Evolutionary conservation across 2,329 filamentous ascomycete species (phyloP).

Genomic region (Chrysosphaeria jannelii): DNA sequence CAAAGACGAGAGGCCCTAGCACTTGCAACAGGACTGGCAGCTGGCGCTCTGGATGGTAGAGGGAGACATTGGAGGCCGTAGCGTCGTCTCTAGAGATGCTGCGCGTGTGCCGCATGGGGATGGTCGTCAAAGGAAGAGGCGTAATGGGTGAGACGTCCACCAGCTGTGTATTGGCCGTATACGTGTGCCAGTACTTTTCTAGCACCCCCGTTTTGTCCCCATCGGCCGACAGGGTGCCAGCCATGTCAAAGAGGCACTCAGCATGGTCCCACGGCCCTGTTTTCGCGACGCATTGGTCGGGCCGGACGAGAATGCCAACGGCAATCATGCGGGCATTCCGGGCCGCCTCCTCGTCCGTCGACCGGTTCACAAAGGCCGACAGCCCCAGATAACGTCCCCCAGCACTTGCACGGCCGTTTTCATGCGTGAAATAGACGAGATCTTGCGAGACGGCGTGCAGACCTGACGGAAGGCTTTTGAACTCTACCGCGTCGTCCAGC

Average conservation of each 20-base stretch:
- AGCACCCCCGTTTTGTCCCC: conserved; percentile 30
- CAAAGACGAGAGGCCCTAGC: conserved; percentile 79
- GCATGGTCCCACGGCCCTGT: conserved; percentile 79
- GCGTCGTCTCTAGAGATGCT: no score
- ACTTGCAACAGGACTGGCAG: conserved; percentile 54
- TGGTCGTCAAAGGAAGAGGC: no score
- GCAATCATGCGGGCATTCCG: conserved; percentile 82
- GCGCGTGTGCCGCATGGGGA: no score
- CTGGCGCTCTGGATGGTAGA: no score
- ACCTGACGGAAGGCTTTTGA: conserved; percentile 83
- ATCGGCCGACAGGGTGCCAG: conserved; percentile 36
- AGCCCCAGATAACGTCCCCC: conserved; percentile 39
- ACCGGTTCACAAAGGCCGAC: conserved; percentile 68
- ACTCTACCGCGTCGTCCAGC: conserved; percentile 74
- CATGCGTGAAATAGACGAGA: conserved; percentile 81
- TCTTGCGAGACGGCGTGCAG: conserved; percentile 70
- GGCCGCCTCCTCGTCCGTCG: conserved; percentile 42
- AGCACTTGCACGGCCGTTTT: conserved; percentile 10
- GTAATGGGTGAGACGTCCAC: no score
- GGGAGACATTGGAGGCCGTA: no score
- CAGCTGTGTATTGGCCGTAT: no score
- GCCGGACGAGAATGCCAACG: conserved; percentile 68
- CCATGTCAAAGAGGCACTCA: conserved; percentile 41
- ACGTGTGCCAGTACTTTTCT: conserved; percentile 62
- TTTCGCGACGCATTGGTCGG: no score